phyloP scores from a whole-genome alignment of 2,329 filamentous ascomycete genomes.

The Coniella lustricola region DNA sequence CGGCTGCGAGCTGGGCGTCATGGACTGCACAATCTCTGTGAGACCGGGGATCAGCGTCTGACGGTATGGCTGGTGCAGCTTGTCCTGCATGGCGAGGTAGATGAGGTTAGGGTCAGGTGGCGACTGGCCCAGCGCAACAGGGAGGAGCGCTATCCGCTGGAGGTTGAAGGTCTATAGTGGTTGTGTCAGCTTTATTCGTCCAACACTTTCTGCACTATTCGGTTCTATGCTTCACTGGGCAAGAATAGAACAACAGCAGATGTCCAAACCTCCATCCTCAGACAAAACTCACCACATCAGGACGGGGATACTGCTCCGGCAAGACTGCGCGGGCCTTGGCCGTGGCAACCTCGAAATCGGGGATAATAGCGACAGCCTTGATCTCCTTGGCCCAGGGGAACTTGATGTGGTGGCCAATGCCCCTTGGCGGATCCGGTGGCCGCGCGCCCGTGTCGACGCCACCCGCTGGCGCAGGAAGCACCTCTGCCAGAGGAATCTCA shows the following conservation, averaged over 20 bases:
- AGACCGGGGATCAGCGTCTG: conserved; percentile 86
- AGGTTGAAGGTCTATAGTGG: conserved; percentile 71
- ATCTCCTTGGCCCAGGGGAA: conserved; percentile 92
- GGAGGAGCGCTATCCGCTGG: conserved; percentile 85
- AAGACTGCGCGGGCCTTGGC: conserved; percentile 83
- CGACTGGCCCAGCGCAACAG: conserved; percentile 80
- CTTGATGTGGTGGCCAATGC: conserved; percentile 94
- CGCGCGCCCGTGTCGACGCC: conserved; percentile 82
- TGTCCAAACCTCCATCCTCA: too few relatives aligned
- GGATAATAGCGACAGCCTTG: conserved; percentile 94
- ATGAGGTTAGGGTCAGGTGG: conserved; percentile 91
- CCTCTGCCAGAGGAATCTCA: conserved; percentile 91
- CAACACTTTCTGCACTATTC: too few relatives aligned
- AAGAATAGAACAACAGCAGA: neutral
- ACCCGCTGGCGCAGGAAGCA: conserved; percentile 81
- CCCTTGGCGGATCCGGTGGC: conserved; percentile 81
- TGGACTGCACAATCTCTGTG: conserved; percentile 81
- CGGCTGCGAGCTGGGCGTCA: conserved; percentile 79
- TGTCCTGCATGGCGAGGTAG: conserved; percentile 97
- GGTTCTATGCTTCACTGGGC: too few relatives aligned
- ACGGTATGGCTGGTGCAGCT: conserved; percentile 93
- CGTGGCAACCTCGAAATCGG: conserved; percentile 92
- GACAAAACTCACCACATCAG: conserved; percentile 64
- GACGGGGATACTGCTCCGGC: conserved; percentile 69
- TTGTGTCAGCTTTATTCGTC: neutral